These are phyloP conservation scores for Stachybotrys chartarum DNA, from an alignment of 2,329 filamentous ascomycete genomes.

Conservation along the genomic window DNA sequence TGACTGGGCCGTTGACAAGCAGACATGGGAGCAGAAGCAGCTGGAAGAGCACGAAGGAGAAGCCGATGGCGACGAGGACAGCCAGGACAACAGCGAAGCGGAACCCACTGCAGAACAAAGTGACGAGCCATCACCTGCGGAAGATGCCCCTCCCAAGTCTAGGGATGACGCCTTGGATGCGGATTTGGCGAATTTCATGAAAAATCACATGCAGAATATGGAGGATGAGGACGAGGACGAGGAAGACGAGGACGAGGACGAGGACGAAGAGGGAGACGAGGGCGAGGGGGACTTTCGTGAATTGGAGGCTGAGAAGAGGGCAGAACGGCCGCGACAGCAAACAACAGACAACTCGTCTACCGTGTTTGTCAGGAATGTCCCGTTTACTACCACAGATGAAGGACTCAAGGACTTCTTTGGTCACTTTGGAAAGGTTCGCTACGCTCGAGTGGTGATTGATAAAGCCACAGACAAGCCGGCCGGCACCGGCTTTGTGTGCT, in stretches of 20 bases:
- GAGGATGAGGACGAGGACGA: conserved; percentile 50
- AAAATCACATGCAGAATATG: conserved; percentile 49
- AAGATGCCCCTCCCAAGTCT: conserved; percentile 22
- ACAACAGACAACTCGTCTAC: conserved; percentile 64
- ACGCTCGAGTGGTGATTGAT: conserved; percentile 88
- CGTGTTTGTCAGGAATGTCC: conserved; percentile 88
- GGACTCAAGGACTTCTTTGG: conserved; percentile 77
- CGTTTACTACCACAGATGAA: conserved; percentile 80
- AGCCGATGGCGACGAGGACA: conserved; percentile 25
- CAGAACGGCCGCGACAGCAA: conserved; percentile 18
- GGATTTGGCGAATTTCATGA: conserved; percentile 48
- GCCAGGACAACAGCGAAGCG: conserved; percentile 10
- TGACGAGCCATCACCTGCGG: conserved; percentile 8
- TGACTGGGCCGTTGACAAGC: conserved; percentile 94
- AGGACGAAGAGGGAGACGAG: conserved; percentile 35
- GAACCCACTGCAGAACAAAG: conserved; percentile 15
- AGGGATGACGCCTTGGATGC: conserved; percentile 35
- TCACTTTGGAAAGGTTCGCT: conserved; percentile 82
- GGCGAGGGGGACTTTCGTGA: not conserved
- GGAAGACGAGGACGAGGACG: conserved; percentile 32
- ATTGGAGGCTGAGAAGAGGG: conserved; percentile 11
- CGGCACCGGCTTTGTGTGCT: conserved; percentile 93
- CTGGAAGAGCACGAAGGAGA: conserved; percentile 27
- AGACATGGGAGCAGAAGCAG: conserved; percentile 67
- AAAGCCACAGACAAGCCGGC: conserved; percentile 76